Conservation (phyloP, 2,329 filamentous ascomycete genomes). For the Orbilia blumenaviensis region DNA sequence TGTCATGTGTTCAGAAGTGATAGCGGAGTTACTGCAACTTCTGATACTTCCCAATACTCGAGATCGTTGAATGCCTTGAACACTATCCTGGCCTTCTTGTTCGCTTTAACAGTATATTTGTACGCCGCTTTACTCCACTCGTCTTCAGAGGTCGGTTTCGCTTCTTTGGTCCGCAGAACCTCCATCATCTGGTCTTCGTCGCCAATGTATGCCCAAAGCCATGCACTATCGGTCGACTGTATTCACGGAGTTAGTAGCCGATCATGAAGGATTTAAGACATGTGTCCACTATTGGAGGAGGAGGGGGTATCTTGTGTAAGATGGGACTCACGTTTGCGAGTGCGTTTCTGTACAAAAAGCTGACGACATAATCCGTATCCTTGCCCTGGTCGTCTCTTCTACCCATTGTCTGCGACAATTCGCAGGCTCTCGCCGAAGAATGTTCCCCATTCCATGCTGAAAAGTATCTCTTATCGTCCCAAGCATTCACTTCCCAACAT, state of each 20-base stretch:
- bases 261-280: neutral
- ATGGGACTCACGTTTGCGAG: neutral
- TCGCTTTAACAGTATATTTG: conserved; percentile 36
- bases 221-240: conserved; percentile 24
- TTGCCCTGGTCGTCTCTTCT: conserved; percentile 1
- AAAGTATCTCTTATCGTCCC: conserved; percentile 40
- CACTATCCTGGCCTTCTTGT: conserved; percentile 30
- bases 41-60: conserved; percentile 41
- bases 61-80: conserved; percentile 24
- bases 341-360: conserved; percentile 45
- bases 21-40: conserved; percentile 19
- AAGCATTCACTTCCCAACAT: conserved; percentile 37
- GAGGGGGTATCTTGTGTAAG: neutral
- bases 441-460: conserved; percentile 35
- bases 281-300: no score
- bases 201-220: conserved; percentile 47
- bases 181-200: conserved; percentile 18
- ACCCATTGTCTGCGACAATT: conserved; percentile 31
- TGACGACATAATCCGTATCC: conserved; percentile 43
- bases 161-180: conserved; percentile 33
- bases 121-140: conserved; percentile 35
- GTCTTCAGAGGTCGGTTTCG: conserved; percentile 27
- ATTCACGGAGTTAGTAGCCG: neutral
- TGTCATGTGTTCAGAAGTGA: conserved; percentile 11
- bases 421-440: neutral